Base-by-base conservation (phyloP, 352 stramenopile genomes). In the Globisporangium irregulare region DNA sequence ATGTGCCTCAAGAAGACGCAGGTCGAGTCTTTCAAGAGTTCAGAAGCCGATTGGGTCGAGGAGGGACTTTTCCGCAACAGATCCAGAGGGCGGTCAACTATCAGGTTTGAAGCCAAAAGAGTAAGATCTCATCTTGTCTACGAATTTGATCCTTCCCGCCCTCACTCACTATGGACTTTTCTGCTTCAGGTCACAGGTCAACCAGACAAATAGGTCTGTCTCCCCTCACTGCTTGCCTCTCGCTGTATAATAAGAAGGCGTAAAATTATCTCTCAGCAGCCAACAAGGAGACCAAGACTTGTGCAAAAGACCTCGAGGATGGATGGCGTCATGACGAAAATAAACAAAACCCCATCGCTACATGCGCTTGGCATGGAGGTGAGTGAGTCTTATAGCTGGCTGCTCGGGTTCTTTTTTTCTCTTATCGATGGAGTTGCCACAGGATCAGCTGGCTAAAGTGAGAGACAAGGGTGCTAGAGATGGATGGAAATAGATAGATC, bases 51-150 rank as follows among this genome's bases (percentile, higher is more conserved):
- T 51, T 51, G 22, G 43, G 43, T 8, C 15, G 41, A 50, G 41
- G 64, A 20, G 5, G 64, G 64, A 63, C 51, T 22, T 64, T 64
- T 53, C 41, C 41, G 46, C 38, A 46, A 46, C 38, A 64, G 43
- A 64, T 43, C 38, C 38, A 56, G 59, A 62, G 56, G 56, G 29
- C 56, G 36, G 56, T 51, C 18, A 51, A 7, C 43, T 51, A 10
- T 51, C 43, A 51, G 43, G 18, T 51, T 51, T 51, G 50, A 25
- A 56, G n/a, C 50, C 50, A 56, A 27, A 14, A 18, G 29, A 61
- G 56, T 62, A 62, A 62, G 72, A 77, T 74, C 64, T 71, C 72
- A 74, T 77, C 72, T 77, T 74, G 68, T 77, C 72, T 64, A 22
- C 20, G 22, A 8, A 10, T 56, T 51, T 72, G 62, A 66, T 59